Conservation (phyloP, 169 alveolate species). For the Plasmodium ovale region DNA sequence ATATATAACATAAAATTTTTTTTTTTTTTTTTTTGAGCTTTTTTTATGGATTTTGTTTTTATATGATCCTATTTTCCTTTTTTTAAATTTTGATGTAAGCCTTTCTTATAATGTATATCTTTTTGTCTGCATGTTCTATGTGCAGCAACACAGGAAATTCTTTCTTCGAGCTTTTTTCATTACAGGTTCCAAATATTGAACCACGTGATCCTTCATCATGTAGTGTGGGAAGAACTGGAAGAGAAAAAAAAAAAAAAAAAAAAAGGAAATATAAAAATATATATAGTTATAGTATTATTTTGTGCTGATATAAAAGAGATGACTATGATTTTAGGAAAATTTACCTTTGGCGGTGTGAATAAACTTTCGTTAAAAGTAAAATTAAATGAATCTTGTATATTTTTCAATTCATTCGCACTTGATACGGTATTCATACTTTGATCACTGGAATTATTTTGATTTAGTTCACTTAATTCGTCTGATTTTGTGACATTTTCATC, state of each 20-base stretch:
- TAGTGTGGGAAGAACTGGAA: conserved; percentile 44
- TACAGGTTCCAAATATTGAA: conserved; percentile 63
- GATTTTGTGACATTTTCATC: conserved; percentile 8
- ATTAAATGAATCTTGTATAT: background rate
- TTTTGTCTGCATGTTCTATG: background rate
- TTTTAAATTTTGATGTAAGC: background rate
- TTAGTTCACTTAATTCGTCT: conserved; percentile 29
- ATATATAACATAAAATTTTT: background rate
- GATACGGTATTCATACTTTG: background rate
- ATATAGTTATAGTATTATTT: background rate
- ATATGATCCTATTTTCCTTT: no score
- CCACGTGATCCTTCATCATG: conserved; percentile 31
- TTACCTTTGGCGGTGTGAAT: conserved; percentile 64
- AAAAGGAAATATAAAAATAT: background rate
- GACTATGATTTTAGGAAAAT: background rate
- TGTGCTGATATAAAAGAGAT: background rate
- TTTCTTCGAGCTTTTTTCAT: conserved; percentile 49
- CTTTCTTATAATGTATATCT: background rate
- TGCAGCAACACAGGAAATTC: conserved; percentile 35
- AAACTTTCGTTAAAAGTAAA: conserved; percentile 28
- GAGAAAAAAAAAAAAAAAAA: conserved; percentile 5
- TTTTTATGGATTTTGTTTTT: no score
- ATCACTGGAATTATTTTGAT: background rate
- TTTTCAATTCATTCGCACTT: conserved; percentile 10
- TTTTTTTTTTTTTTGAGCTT: background rate